Base-by-base conservation (phyloP, 805 yeast species). In the Suhomyces tanzawaensis region DNA sequence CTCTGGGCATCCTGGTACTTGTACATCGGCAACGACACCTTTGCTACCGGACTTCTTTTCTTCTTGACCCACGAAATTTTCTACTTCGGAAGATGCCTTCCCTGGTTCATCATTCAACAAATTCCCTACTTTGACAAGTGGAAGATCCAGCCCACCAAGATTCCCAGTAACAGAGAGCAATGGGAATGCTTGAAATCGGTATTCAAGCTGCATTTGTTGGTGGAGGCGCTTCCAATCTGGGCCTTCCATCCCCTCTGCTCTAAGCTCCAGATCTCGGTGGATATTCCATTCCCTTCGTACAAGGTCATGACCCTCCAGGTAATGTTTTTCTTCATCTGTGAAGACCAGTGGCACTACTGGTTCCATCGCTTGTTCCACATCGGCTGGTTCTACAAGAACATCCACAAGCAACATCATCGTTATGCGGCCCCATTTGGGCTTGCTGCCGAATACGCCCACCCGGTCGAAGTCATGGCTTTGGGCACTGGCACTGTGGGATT, bases 361-460 rank as follows among this genome's bases (percentile, higher is more conserved):
- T 70, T 74, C 34, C 82, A 77, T 49, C 56, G 82, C 41, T 59
- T 73, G 26, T 76, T 77, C 55, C 82, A 77, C 47, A 65, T 71
- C 42, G 81, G 81, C 4, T 63, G 70, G 32, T 77, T 77, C 50
- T 77, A 77, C 59, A 76, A 72, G 51, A 69, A 75, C 48, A 69
- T 77, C 42, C 82, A 77, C 52, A 77, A 77, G 55, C 80, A 74
- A 51, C 82, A 77, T 55, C 82, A 77, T 51, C 62, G 75, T 47
- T 77, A 76, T 47, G 79, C 81, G 14, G 81, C 82, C 9, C 82
- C 82, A 4, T 77, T 77, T 55, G 82, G 82, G 3, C 63, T 77
- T 41, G 64, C 81, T 21, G 82, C 82, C 4, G 82, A 77, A 44
- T 77, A 76, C 45, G 81, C 81, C 14, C 82, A 77, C 43, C 82